phyloP scores from a whole-genome alignment of 2,329 filamentous ascomycete species.

The Biscogniauxia sp. region DNA sequence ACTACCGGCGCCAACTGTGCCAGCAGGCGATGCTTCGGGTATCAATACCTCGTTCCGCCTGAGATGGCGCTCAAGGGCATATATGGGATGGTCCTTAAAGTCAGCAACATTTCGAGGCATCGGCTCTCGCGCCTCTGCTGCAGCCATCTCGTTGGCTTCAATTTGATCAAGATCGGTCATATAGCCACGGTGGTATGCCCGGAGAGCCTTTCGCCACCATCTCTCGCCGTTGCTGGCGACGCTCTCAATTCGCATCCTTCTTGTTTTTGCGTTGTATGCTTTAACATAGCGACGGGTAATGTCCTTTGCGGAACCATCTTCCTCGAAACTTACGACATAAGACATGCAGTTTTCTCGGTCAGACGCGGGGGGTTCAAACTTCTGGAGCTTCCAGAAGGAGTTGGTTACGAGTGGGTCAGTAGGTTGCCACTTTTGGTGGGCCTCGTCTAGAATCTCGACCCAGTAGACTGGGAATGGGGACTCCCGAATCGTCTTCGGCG shows the following conservation, averaged over 20 bases:
- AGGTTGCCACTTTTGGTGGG: constrained; percentile 87
- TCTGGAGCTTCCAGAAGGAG: constrained; percentile 69
- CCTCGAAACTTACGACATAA: constrained; percentile 85
- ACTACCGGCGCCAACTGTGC: constrained; percentile 71
- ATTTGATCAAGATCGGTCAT: constrained; percentile 72
- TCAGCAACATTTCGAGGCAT: constrained; percentile 86
- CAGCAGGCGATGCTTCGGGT: constrained; percentile 66
- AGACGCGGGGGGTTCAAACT: constrained; percentile 77
- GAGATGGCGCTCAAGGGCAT: constrained; percentile 82
- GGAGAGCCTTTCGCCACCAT: constrained; percentile 56
- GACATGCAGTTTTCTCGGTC: constrained; percentile 74
- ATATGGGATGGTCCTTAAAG: constrained; percentile 82
- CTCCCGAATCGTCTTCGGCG: constrained; percentile 55
- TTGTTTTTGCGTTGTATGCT: constrained; percentile 86
- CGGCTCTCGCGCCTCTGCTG: constrained; percentile 70
- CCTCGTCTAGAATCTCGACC: constrained; percentile 86
- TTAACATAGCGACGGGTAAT: constrained; percentile 87
- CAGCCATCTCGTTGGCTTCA: constrained; percentile 73
- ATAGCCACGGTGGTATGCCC: constrained; percentile 42
- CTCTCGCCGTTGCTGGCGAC: constrained; percentile 44
- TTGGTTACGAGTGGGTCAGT: constrained; percentile 82
- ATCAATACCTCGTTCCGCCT: constrained; percentile 79
- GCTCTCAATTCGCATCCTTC: constrained; percentile 73
- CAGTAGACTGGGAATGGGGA: constrained; percentile 84
- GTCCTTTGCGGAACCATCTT: constrained; percentile 74